Conservation (phyloP, 163 green algal species). For the Volvox carteri region DNA sequence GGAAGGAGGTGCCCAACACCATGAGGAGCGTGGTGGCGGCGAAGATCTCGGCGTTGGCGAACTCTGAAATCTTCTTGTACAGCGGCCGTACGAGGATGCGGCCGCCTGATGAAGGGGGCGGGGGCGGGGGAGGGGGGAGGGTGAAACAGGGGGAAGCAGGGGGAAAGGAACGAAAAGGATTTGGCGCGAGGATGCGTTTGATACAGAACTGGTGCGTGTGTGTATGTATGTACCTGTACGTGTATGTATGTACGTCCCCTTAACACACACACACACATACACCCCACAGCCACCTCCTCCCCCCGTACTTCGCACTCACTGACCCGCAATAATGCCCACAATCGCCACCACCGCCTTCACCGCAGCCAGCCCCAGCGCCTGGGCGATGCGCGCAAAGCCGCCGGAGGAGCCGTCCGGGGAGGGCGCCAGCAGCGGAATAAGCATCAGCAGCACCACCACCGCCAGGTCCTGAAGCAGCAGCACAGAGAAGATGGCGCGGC, state of each 20-base stretch:
- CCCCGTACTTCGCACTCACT: background rate
- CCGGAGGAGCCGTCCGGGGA: conserved; percentile 57
- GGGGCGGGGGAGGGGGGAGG: background rate
- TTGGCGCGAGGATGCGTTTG: too few species aligned
- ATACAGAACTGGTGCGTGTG: too few species aligned
- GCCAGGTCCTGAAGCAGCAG: conserved; percentile 98
- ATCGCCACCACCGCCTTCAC: conserved; percentile 96
- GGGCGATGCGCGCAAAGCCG: conserved; percentile 65
- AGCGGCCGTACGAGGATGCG: conserved; percentile 93
- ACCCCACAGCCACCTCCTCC: background rate
- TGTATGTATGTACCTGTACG: background rate
- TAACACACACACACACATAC: background rate
- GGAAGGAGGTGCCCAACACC: conserved; percentile 80
- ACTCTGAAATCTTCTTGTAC: conserved; percentile 92
- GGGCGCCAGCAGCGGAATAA: conserved; percentile 97
- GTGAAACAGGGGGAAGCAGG: too few species aligned
- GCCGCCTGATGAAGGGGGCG: conserved; percentile 71
- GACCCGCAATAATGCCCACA: conserved; percentile 64
- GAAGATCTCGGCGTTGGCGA: conserved; percentile 97
- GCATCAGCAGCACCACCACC: conserved; percentile 99
- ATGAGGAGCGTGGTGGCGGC: conserved; percentile 96
- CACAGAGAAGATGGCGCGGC: conserved; percentile 96
- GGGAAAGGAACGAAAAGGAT: too few species aligned
- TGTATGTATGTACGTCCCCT: background rate
- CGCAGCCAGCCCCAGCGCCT: conserved; percentile 90